phyloP scores from a whole-genome alignment of 2,329 filamentous ascomycete genomes.

The Ophiostoma ips region DNA sequence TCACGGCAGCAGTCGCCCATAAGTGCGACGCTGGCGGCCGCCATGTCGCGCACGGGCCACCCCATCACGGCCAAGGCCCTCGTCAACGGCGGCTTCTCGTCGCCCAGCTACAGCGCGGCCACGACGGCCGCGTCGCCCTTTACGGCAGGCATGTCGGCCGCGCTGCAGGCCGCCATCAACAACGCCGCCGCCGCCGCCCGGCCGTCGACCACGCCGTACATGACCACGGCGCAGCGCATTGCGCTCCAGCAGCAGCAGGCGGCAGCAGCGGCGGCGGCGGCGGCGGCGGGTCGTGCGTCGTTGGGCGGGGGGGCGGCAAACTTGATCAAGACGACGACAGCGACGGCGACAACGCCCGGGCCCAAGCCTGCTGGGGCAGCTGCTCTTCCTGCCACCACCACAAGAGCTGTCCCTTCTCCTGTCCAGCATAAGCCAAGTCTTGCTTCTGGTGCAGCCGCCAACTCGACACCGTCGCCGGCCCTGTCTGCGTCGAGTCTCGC shows the following conservation, averaged over 20 bases:
- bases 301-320: too few relatives aligned
- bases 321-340: too few relatives aligned
- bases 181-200: constrained; percentile 5
- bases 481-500: background rate
- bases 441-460: background rate
- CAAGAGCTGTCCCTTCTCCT: too few relatives aligned
- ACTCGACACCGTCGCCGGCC: background rate
- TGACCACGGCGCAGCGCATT: constrained; percentile 5
- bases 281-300: background rate
- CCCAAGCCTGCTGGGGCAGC: background rate
- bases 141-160: constrained; percentile 8
- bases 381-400: too few relatives aligned
- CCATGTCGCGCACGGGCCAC: background rate
- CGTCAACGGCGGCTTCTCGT: background rate
- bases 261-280: background rate
- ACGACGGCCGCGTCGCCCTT: constrained; percentile 1
- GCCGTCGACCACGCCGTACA: background rate
- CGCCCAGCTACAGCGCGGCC: background rate
- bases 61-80: background rate
- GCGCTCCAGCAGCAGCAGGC: background rate
- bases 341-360: background rate
- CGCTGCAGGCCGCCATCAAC: constrained; percentile 6
- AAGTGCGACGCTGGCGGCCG: background rate
- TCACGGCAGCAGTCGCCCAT: background rate
- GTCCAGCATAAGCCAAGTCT: too few relatives aligned